These are phyloP conservation scores for Elymus sibiricus DNA, from an alignment of 176 grass and related monocot genomes.

Conservation along the genomic window DNA sequence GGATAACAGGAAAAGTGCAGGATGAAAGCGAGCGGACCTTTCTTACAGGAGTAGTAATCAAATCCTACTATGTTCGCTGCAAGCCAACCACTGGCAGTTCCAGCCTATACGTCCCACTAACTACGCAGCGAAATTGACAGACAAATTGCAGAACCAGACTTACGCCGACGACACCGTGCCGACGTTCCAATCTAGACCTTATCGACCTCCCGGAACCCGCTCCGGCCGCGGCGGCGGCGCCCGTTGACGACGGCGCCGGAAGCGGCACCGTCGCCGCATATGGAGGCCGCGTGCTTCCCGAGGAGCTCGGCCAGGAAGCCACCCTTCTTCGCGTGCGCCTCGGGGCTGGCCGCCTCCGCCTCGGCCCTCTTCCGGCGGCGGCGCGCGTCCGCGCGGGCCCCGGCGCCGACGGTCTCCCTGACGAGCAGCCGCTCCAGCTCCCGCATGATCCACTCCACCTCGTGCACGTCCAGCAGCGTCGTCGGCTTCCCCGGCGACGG, in stretches of 20 bases:
- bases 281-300: slow-evolving; percentile 34
- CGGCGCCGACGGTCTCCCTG: not conserved
- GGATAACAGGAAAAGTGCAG: not conserved
- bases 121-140: not conserved
- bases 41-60: too few relatives aligned
- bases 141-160: not conserved
- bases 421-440: slow-evolving; percentile 58
- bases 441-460: slow-evolving; percentile 74
- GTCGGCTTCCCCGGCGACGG: not conserved
- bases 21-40: not conserved
- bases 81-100: too few relatives aligned
- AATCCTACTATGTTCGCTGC: too few relatives aligned
- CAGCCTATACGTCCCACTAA: too few relatives aligned
- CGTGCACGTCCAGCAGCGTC: slow-evolving; percentile 61
- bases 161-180: not conserved
- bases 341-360: not conserved
- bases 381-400: not conserved
- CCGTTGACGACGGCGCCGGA: not conserved
- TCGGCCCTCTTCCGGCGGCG: slow-evolving; percentile 14
- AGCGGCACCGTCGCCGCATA: slow-evolving; percentile 34
- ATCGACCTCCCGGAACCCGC: slow-evolving; percentile 34
- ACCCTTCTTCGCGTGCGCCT: not conserved
- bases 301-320: slow-evolving; percentile 29
- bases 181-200: slow-evolving; percentile 18
- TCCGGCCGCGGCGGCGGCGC: not conserved